phyloP scores from a whole-genome alignment of 176 grass and related monocot genomes.

The Carex myosuroides region DNA sequence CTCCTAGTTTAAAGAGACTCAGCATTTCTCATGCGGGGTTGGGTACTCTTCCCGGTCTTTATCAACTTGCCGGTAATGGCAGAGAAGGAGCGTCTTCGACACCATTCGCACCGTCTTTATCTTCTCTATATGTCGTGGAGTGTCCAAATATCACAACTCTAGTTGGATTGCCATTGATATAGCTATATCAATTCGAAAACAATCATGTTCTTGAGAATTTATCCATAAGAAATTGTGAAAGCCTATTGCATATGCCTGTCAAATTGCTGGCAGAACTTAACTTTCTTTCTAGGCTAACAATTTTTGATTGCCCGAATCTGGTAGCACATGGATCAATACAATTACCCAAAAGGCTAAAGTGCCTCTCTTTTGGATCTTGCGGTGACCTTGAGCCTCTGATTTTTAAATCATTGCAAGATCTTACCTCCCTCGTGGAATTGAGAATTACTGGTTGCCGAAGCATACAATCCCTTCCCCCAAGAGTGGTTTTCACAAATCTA shows the following conservation, averaged over 20 bases:
- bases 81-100: neutral
- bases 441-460: neutral
- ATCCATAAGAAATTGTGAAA: neutral
- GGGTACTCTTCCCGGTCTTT: slow-evolving; percentile 14
- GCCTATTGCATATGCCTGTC: slow-evolving; percentile 16
- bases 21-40: neutral
- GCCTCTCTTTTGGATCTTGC: neutral
- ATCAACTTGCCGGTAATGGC: neutral
- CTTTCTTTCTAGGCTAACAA: neutral
- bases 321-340: neutral
- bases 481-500: slow-evolving; percentile 15
- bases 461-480: slow-evolving; percentile 18
- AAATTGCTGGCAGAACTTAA: neutral
- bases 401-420: neutral
- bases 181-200: neutral
- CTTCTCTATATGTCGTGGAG: neutral
- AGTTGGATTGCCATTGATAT: neutral
- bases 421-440: slow-evolving; percentile 9
- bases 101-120: neutral
- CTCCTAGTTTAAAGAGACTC: slow-evolving; percentile 13
- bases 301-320: slow-evolving; percentile 2
- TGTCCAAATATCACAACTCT: slow-evolving; percentile 27
- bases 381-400: neutral
- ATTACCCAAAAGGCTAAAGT: neutral
- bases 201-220: slow-evolving; percentile 6